phyloP scores from a whole-genome alignment of 176 grass and related monocot genomes.

The Coix lacrymajobi region DNA sequence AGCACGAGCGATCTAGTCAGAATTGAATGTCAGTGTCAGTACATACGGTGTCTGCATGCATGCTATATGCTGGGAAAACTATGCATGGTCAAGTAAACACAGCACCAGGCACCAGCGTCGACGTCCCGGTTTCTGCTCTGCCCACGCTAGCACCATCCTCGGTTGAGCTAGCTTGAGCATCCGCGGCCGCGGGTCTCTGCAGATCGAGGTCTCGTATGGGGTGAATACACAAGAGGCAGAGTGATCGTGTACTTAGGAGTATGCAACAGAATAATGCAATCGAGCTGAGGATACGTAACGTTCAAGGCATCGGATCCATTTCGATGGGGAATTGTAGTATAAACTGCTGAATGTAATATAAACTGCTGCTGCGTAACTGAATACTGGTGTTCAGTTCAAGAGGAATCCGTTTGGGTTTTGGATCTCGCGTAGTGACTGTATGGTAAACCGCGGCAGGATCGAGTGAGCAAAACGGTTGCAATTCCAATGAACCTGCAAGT shows the following conservation, averaged over 20 bases:
- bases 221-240: neutral
- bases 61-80: too few species aligned
- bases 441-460: neutral
- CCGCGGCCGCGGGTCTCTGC: neutral
- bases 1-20: neutral
- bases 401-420: neutral
- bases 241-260: neutral
- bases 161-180: neutral
- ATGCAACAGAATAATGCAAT: slow-evolving; percentile 2
- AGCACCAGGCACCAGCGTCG: neutral
- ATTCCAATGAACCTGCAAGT: neutral
- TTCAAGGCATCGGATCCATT: slow-evolving; percentile 32
- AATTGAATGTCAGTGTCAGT: neutral
- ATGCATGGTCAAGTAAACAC: neutral
- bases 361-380: neutral
- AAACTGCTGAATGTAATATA: too few species aligned
- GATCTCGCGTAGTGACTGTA: neutral
- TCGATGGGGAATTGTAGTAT: slow-evolving; percentile 15
- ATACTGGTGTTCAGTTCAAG: neutral
- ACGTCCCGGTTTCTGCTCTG: neutral
- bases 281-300: slow-evolving; percentile 11
- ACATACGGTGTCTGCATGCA: neutral
- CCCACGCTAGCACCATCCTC: neutral
- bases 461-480: neutral
- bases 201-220: neutral